Percentiles rank a stretch among this genome's conserved stretches.
Evolutionary conservation across 169 alveolate species (phyloP).

Genomic region (Plasmodium billcollinsi): DNA sequence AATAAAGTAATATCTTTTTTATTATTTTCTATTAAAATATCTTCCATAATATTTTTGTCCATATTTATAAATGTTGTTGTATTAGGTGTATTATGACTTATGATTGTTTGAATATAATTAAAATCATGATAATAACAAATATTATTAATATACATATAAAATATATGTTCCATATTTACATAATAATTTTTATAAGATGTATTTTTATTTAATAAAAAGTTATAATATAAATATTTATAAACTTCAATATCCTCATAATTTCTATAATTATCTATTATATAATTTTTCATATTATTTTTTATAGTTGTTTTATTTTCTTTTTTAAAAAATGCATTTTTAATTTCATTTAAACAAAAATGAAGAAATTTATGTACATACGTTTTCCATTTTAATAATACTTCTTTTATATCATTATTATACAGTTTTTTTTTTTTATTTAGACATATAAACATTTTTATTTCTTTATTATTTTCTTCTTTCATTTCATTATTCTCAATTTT

Average conservation of each 20-base stretch:
- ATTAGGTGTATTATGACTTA: not conserved
- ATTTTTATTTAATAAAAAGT: slow-evolving; percentile 11
- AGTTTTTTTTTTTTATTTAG: slow-evolving; percentile 43
- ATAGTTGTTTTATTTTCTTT: slow-evolving; percentile 14
- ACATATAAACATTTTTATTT: slow-evolving; percentile 70
- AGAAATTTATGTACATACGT: slow-evolving; percentile 18
- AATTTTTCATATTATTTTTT: not conserved
- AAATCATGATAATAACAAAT: slow-evolving; percentile 71
- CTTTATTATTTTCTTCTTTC: slow-evolving; percentile 5
- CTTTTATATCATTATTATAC: slow-evolving; percentile 11
- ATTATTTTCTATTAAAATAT: not conserved
- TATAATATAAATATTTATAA: slow-evolving; percentile 30
- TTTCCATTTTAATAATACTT: slow-evolving; percentile 25
- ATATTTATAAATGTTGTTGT: not conserved
- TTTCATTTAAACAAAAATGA: slow-evolving; percentile 58
- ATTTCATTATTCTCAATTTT: slow-evolving; percentile 11
- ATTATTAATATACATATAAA: slow-evolving; percentile 48
- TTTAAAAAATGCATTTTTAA: slow-evolving; percentile 45
- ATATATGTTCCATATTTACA: slow-evolving; percentile 43
- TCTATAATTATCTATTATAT: slow-evolving; percentile 1
- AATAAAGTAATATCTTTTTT: slow-evolving; percentile 37
- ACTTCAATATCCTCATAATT: slow-evolving; percentile 6
- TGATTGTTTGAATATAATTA: not conserved
- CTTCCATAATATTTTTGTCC: not conserved
- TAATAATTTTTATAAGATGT: slow-evolving; percentile 46